These are phyloP conservation scores for Camptophora hylomeconis DNA, from an alignment of 2,329 filamentous ascomycete genomes.

Conservation along the genomic window DNA sequence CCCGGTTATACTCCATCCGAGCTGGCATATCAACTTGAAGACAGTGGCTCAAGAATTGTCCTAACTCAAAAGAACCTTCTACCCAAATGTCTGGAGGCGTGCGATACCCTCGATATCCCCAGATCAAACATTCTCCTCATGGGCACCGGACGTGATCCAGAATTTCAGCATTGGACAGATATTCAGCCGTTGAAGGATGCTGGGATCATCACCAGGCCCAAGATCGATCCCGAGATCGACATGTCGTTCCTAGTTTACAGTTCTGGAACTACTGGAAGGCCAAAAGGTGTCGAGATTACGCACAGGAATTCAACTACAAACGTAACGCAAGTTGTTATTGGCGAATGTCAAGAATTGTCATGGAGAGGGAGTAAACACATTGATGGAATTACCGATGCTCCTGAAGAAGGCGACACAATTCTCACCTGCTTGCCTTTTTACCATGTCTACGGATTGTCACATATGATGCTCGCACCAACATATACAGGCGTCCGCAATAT, in stretches of 20 bases:
- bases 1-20: slow-evolving; percentile 76
- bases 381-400: slow-evolving; percentile 12
- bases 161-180: slow-evolving; percentile 58
- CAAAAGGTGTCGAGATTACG: slow-evolving; percentile 80
- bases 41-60: slow-evolving; percentile 61
- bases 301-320: slow-evolving; percentile 77
- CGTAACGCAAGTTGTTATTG: slow-evolving; percentile 39
- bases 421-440: slow-evolving; percentile 79
- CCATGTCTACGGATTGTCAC: slow-evolving; percentile 76
- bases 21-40: slow-evolving; percentile 69
- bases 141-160: slow-evolving; percentile 53
- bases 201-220: slow-evolving; percentile 34
- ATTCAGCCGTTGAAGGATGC: slow-evolving; percentile 49
- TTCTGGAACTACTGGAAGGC: slow-evolving; percentile 78
- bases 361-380: slow-evolving; percentile 39
- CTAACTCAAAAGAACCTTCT: slow-evolving; percentile 61
- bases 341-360: slow-evolving; percentile 44
- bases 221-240: slow-evolving; percentile 56
- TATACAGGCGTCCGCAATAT: slow-evolving; percentile 53
- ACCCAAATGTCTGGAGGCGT: slow-evolving; percentile 52
- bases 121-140: slow-evolving; percentile 62
- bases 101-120: slow-evolving; percentile 54
- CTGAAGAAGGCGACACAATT: slow-evolving; percentile 54
- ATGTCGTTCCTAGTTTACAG: slow-evolving; percentile 78
- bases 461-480: slow-evolving; percentile 55